Conservation (phyloP, 2,329 filamentous ascomycete genomes). For the Trichocomaceae sp. region DNA sequence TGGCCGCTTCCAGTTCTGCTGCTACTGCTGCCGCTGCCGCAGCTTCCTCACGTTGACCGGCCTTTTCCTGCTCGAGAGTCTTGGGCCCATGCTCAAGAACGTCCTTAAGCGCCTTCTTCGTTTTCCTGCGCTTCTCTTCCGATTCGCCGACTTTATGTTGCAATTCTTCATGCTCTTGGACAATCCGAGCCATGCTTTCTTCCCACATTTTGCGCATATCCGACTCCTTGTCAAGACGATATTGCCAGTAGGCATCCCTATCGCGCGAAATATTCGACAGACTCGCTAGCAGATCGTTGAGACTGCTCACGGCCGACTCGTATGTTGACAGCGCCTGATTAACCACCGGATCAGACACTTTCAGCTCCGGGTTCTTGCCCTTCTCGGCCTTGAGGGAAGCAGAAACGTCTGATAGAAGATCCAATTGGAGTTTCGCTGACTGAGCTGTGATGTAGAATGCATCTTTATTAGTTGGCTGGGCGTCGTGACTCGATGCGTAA, state of each 20-base stretch:
- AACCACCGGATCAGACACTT: conserved; percentile 70
- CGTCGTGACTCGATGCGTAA: conserved; percentile 69
- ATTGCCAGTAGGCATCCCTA: conserved; percentile 95
- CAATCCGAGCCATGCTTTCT: conserved; percentile 97
- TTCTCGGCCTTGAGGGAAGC: conserved; percentile 70
- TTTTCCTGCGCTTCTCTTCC: conserved; percentile 80
- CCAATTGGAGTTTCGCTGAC: conserved; percentile 85
- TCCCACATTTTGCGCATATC: conserved; percentile 96
- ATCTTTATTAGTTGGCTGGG: conserved; percentile 72
- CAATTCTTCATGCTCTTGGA: conserved; percentile 84
- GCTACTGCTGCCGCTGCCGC: neutral
- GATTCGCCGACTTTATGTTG: conserved; percentile 83
- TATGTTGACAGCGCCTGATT: conserved; percentile 76
- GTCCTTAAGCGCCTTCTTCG: conserved; percentile 82
- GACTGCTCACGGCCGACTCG: conserved; percentile 78
- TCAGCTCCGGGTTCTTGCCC: conserved; percentile 59
- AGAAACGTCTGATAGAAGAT: conserved; percentile 80
- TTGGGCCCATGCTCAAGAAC: conserved; percentile 58
- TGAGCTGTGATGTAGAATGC: conserved; percentile 96
- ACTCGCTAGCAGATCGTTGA: conserved; percentile 78
- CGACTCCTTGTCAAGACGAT: conserved; percentile 81
- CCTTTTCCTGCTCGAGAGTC: neutral
- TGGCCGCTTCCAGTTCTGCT: neutral
- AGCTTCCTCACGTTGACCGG: conserved; percentile 7
- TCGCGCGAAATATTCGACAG: conserved; percentile 88